phyloP scores from a whole-genome alignment of 345 rosid species.

The Limnanthes douglasii region DNA sequence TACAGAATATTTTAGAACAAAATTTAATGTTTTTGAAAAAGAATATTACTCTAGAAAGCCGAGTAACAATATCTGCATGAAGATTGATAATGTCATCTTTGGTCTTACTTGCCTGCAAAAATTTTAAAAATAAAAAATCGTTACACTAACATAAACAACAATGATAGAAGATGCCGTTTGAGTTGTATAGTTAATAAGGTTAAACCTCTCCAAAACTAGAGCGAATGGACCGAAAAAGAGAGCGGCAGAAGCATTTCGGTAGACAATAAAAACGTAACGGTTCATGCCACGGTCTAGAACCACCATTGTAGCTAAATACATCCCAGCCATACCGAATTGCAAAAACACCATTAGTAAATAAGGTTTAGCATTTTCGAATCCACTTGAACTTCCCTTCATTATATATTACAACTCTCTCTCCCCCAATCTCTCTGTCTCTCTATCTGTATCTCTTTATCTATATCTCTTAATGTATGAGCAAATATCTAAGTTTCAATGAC shows the following conservation, averaged over 20 bases:
- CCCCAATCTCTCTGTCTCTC: too few relatives aligned
- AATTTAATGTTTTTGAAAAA: background rate
- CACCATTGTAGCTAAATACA: slow-evolving; percentile 39
- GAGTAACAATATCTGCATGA: slow-evolving; percentile 27
- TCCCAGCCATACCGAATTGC: slow-evolving; percentile 55
- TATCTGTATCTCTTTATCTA: too few relatives aligned
- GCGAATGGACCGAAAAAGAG: slow-evolving; percentile 48
- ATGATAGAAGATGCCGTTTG: too few relatives aligned
- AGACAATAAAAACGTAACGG: slow-evolving; percentile 35
- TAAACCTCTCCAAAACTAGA: slow-evolving; percentile 43
- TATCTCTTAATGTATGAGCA: too few relatives aligned
- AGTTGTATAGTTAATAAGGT: too few relatives aligned
- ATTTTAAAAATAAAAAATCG: slow-evolving; percentile 1
- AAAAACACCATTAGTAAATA: slow-evolving; percentile 37
- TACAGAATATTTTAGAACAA: background rate
- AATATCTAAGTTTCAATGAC: too few relatives aligned
- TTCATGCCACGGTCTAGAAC: slow-evolving; percentile 42
- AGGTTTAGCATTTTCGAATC: too few relatives aligned
- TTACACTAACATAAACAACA: too few relatives aligned
- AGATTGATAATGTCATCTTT: slow-evolving; percentile 30
- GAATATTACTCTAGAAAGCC: slow-evolving; percentile 44
- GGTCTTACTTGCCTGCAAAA: slow-evolving; percentile 39
- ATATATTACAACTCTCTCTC: too few relatives aligned
- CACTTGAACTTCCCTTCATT: slow-evolving; percentile 7
- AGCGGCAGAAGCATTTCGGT: slow-evolving; percentile 45